Conservation (phyloP, 805 yeast species). For the Metschnikowia gelsemii region DNA sequence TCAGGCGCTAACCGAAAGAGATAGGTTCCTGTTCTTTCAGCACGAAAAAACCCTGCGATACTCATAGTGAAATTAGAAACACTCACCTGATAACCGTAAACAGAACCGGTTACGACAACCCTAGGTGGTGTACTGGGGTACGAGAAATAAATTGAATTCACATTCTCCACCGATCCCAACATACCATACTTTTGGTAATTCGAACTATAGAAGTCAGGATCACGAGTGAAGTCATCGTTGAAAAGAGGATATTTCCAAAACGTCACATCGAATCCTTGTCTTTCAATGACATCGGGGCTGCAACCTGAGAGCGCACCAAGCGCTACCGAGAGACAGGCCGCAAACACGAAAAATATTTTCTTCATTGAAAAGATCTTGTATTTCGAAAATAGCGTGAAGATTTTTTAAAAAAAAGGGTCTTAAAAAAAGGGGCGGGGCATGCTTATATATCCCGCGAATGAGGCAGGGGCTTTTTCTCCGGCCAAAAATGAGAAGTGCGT, state of each 20-base stretch:
- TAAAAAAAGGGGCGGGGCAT: too few species aligned
- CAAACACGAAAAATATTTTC: neutral
- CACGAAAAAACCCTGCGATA: conserved; percentile 5
- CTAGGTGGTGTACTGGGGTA: too few species aligned
- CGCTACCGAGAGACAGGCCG: neutral
- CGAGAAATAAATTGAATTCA: conserved; percentile 3
- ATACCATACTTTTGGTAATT: conserved; percentile 6
- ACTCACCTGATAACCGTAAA: neutral
- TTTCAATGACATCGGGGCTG: neutral
- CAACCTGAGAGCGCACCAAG: neutral
- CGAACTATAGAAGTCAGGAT: conserved; percentile 1
- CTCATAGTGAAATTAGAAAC: conserved; percentile 5
- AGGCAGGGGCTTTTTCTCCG: too few species aligned
- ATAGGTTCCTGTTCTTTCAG: conserved; percentile 4
- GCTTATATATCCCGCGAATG: too few species aligned
- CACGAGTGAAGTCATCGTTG: conserved; percentile 2
- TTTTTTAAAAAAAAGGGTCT: too few species aligned
- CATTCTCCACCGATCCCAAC: conserved; percentile 1
- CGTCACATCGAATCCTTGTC: conserved; percentile 11
- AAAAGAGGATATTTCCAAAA: conserved; percentile 9
- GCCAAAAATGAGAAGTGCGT: too few species aligned
- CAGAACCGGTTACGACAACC: neutral
- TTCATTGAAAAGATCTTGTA: too few species aligned
- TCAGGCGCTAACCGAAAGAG: neutral
- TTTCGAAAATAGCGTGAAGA: too few species aligned